Percentiles rank a stretch among this genome's conserved stretches.
Conservation (phyloP, 179 eudicot genomes). For the Patellifolia procumbens region DNA sequence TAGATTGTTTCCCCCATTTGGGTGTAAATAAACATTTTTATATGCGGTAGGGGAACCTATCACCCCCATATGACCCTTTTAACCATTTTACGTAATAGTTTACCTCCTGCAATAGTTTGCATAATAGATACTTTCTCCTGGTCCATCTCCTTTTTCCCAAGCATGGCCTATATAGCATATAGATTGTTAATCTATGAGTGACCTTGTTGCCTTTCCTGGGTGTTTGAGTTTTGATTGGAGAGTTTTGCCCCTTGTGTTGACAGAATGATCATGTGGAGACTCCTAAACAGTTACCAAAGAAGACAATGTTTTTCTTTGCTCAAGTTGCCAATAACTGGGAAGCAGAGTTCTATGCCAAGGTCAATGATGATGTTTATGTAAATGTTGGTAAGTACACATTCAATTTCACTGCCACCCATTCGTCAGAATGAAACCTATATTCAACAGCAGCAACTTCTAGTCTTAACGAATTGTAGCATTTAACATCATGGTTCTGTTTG, state of each 20-base stretch:
- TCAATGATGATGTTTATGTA: conserved; percentile 79
- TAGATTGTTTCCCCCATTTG: background rate
- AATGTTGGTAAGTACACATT: conserved; percentile 60
- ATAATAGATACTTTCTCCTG: background rate
- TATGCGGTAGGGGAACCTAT: background rate
- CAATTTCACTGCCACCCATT: background rate
- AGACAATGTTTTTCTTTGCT: conserved; percentile 64
- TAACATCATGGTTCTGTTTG: background rate
- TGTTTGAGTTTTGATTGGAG: background rate
- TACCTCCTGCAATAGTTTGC: background rate
- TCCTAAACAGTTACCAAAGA: conserved; percentile 60
- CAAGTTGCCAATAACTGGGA: conserved; percentile 81
- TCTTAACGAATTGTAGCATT: too few species aligned
- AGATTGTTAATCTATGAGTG: background rate
- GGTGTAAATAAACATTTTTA: background rate
- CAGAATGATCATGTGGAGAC: conserved; percentile 79
- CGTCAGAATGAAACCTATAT: conserved; percentile 1
- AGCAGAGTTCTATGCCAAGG: conserved; percentile 87
- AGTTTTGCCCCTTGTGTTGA: background rate
- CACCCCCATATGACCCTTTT: too few species aligned
- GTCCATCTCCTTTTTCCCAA: background rate
- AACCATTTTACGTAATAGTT: background rate
- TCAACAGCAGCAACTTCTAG: background rate
- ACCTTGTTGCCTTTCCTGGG: conserved; percentile 3
- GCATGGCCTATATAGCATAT: background rate